Percentiles rank a stretch among this genome's conserved stretches.
Evolutionary conservation across 352 stramenopile genomes (phyloP).

Genomic region (Phytophthora constricta): DNA sequence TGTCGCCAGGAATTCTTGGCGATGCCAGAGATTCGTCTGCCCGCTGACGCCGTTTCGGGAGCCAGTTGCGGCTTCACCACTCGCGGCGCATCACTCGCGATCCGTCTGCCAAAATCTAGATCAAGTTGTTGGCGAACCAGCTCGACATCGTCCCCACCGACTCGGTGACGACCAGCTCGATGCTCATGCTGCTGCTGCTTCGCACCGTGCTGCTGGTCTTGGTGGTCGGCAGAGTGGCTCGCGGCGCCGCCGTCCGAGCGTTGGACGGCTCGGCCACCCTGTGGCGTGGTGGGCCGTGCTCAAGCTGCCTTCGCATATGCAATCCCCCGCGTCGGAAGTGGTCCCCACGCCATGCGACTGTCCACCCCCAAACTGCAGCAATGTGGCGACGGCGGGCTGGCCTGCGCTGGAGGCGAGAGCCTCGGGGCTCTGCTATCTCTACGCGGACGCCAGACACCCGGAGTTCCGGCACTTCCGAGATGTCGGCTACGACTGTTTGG

Average conservation of each 20-base stretch:
- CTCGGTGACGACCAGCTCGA: not conserved
- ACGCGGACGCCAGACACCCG: slow-evolving; percentile 63
- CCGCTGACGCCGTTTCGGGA: no score
- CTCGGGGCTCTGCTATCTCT: slow-evolving; percentile 79
- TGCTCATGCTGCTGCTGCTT: slow-evolving; percentile 2
- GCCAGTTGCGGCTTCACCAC: not conserved
- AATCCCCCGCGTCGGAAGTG: slow-evolving; percentile 19
- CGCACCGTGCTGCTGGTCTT: slow-evolving; percentile 27
- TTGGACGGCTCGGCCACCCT: slow-evolving; percentile 61
- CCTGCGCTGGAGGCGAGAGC: slow-evolving; percentile 41
- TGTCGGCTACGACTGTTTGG: slow-evolving; percentile 78
- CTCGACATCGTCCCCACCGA: not conserved
- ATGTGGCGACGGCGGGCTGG: slow-evolving; percentile 47
- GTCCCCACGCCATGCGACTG: slow-evolving; percentile 74
- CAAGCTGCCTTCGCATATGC: slow-evolving; percentile 71
- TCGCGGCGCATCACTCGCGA: not conserved
- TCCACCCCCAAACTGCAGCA: slow-evolving; percentile 54
- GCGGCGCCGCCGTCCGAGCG: slow-evolving; percentile 38
- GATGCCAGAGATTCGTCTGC: no score
- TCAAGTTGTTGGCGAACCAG: not conserved
- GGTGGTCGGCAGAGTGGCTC: slow-evolving; percentile 10
- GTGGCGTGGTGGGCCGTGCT: slow-evolving; percentile 82
- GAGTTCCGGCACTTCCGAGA: slow-evolving; percentile 71
- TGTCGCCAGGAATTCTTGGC: no score
- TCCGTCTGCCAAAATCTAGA: not conserved